phyloP scores from a whole-genome alignment of 1,284 basidiomycete species.

The Flammula alnicola region DNA sequence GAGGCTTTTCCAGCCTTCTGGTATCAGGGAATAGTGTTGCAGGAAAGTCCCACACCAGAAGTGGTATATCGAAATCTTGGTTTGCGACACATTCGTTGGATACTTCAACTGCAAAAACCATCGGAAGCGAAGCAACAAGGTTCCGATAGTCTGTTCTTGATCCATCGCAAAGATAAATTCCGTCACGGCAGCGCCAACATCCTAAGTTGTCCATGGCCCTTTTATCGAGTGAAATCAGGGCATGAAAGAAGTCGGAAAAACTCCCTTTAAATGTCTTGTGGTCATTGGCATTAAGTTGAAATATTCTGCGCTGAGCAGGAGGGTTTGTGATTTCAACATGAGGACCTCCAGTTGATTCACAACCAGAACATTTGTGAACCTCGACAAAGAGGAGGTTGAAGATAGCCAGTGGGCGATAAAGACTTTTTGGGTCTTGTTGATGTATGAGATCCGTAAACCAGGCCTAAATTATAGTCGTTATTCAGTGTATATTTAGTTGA shows the following conservation, averaged over 20 bases:
- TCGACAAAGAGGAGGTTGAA: neutral
- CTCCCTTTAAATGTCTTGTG: neutral
- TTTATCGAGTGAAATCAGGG: neutral
- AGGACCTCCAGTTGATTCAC: neutral
- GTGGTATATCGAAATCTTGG: neutral
- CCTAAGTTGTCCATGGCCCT: neutral
- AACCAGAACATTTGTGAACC: neutral
- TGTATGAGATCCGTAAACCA: neutral
- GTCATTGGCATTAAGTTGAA: neutral
- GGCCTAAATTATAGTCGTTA: neutral
- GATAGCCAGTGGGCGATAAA: neutral
- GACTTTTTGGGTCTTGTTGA: neutral
- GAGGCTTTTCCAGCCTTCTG: neutral
- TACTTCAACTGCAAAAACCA: neutral
- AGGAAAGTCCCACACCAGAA: conserved; percentile 1
- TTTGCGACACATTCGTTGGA: neutral
- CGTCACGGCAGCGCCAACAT: neutral
- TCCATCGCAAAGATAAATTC: neutral
- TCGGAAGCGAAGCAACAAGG: neutral
- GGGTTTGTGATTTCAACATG: conserved; percentile 1
- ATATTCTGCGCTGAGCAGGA: neutral
- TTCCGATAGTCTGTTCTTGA: neutral
- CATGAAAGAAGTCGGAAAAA: neutral
- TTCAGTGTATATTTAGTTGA: neutral
- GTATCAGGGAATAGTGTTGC: neutral